Percentiles rank a stretch among this genome's conserved stretches.
phyloP scores from a whole-genome alignment of 2,329 filamentous ascomycete species.

The Calonectria leucothoes region DNA sequence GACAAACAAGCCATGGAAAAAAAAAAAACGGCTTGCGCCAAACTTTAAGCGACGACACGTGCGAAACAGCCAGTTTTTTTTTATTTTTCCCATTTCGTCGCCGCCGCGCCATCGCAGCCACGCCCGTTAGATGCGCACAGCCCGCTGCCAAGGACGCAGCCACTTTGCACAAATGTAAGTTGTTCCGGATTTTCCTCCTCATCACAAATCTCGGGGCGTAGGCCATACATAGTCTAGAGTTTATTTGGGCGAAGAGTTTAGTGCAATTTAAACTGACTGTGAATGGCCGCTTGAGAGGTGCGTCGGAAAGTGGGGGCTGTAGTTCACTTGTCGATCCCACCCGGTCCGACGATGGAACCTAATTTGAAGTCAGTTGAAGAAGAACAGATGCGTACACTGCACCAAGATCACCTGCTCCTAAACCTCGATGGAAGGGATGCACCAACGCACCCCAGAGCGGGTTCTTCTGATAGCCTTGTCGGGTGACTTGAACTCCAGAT shows the following conservation, averaged over 20 bases:
- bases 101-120: constrained; percentile 35
- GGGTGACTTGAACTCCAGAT: not conserved
- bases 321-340: constrained; percentile 5
- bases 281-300: not conserved
- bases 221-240: not conserved
- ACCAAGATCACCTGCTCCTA: not conserved
- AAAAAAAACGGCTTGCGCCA: constrained; percentile 32
- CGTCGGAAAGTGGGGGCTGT: not conserved
- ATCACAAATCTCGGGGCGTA: not conserved
- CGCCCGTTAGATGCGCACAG: constrained; percentile 25
- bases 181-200: not conserved
- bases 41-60: constrained; percentile 43
- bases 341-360: not conserved
- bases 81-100: constrained; percentile 34
- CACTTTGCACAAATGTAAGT: not conserved
- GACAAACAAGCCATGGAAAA: constrained; percentile 28
- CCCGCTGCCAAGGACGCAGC: constrained; percentile 27
- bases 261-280: not conserved
- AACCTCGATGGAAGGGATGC: not conserved
- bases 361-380: not conserved
- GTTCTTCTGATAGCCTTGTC: not conserved
- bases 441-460: not conserved
- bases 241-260: not conserved
- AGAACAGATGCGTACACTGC: not conserved
- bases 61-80: constrained; percentile 37